phyloP scores from a whole-genome alignment of 2,329 filamentous ascomycete genomes.

The Verticillium zaregamsianum region DNA sequence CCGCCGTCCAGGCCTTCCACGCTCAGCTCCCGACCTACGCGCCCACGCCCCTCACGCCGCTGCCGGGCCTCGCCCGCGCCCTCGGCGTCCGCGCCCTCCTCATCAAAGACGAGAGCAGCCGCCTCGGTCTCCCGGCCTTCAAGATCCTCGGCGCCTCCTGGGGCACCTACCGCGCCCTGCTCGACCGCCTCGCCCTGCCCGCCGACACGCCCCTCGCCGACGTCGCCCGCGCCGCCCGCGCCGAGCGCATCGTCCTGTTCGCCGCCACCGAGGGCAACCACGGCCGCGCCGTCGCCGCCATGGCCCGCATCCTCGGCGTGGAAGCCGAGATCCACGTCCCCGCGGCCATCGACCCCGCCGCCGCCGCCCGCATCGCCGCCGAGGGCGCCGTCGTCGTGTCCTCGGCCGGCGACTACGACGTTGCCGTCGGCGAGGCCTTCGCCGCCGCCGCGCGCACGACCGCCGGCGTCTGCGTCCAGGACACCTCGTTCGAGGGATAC shows the following conservation, averaged over 20 bases:
- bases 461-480: constrained; percentile 58
- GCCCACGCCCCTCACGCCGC: constrained; percentile 47
- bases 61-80: constrained; percentile 51
- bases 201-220: constrained; percentile 36
- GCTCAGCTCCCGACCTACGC: constrained; percentile 50
- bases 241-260: constrained; percentile 43
- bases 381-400: constrained; percentile 58
- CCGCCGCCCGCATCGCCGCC: constrained; percentile 47
- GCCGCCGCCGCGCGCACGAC: constrained; percentile 25
- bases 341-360: constrained; percentile 46
- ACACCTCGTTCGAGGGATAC: constrained; percentile 64
- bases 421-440: constrained; percentile 39
- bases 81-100: constrained; percentile 55
- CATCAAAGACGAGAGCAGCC: constrained; percentile 66
- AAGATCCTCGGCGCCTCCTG: constrained; percentile 79
- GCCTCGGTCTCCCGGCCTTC: constrained; percentile 69
- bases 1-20: constrained; percentile 44
- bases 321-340: constrained; percentile 60
- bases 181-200: constrained; percentile 36
- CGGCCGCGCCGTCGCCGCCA: constrained; percentile 67
- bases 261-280: constrained; percentile 75
- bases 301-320: constrained; percentile 57
- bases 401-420: constrained; percentile 60
- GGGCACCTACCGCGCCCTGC: constrained; percentile 59
- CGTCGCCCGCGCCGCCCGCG: constrained; percentile 25